phyloP scores from a whole-genome alignment of 345 rosid species.

The Boechera stricta region DNA sequence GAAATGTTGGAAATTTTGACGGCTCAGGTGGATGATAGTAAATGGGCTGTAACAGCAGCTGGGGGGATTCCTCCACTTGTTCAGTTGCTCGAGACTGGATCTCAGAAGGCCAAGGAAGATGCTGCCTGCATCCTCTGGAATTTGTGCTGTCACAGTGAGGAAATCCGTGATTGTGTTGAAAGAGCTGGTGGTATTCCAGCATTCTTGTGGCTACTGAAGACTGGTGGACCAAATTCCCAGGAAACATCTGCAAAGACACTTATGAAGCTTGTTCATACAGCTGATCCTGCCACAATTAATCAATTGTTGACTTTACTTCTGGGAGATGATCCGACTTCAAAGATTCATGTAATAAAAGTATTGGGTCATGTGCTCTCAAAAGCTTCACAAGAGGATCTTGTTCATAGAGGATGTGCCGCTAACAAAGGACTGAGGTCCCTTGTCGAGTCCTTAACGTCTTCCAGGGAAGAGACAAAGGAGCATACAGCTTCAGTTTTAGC shows the following conservation, averaged over 20 bases:
- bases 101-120: constrained; percentile 81
- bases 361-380: constrained; percentile 81
- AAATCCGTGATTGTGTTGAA: constrained; percentile 86
- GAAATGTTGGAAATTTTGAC: constrained; percentile 71
- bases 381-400: constrained; percentile 67
- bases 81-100: constrained; percentile 80
- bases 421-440: constrained; percentile 78
- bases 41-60: constrained; percentile 96
- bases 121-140: constrained; percentile 79
- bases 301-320: constrained; percentile 74
- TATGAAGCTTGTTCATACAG: constrained; percentile 61
- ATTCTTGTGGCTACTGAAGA: constrained; percentile 76
- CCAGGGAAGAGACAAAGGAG: constrained; percentile 80
- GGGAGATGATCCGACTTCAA: constrained; percentile 66
- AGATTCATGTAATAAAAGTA: constrained; percentile 67
- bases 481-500: constrained; percentile 86
- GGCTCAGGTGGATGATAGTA: constrained; percentile 85
- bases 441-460: constrained; percentile 68
- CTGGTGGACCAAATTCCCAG: constrained; percentile 72
- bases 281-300: constrained; percentile 86
- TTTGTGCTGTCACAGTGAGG: constrained; percentile 87
- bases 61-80: constrained; percentile 98
- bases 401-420: constrained; percentile 73
- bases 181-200: constrained; percentile 89
- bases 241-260: constrained; percentile 79